A percentile compares a stretch with the other conserved stretches of the same genome.
phyloP scores from a whole-genome alignment of 441 rosid species.

The Eruca vesicaria region DNA sequence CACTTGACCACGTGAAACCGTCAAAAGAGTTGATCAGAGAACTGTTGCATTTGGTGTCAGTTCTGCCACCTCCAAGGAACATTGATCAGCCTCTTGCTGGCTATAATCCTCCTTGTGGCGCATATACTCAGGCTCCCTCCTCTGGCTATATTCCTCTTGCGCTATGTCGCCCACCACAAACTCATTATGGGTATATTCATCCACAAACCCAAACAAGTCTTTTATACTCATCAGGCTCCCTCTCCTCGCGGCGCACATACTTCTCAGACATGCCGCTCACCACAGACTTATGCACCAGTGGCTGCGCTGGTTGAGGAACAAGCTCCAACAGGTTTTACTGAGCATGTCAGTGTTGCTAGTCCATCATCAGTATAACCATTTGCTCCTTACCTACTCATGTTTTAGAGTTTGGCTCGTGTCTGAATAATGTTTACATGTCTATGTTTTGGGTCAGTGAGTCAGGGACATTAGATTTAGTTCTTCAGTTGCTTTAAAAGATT shows the following conservation, averaged over 20 bases:
- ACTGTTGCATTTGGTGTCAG: no score
- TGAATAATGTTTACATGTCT: background rate
- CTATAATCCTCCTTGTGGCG: no score
- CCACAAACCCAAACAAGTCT: background rate
- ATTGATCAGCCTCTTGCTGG: no score
- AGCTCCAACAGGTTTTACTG: constrained; percentile 70
- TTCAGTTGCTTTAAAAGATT: background rate
- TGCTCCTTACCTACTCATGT: constrained; percentile 3
- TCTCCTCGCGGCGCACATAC: constrained; percentile 73
- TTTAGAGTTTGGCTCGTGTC: constrained; percentile 13
- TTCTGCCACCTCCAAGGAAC: no score
- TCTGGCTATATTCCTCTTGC: no score
- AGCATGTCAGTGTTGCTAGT: no score
- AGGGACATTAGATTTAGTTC: background rate
- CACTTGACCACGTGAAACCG: no score
- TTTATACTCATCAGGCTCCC: background rate
- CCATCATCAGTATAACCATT: no score
- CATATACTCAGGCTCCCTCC: no score
- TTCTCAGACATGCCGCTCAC: constrained; percentile 80
- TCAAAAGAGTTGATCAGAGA: no score
- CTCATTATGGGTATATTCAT: constrained; percentile 16
- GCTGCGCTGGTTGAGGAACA: no score
- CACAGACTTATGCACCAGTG: constrained; percentile 64
- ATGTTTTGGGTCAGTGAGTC: background rate
- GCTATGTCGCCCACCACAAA: no score